Evolutionary conservation across 169 alveolate species (phyloP).

Genomic region (Plasmodium billcollinsi): DNA sequence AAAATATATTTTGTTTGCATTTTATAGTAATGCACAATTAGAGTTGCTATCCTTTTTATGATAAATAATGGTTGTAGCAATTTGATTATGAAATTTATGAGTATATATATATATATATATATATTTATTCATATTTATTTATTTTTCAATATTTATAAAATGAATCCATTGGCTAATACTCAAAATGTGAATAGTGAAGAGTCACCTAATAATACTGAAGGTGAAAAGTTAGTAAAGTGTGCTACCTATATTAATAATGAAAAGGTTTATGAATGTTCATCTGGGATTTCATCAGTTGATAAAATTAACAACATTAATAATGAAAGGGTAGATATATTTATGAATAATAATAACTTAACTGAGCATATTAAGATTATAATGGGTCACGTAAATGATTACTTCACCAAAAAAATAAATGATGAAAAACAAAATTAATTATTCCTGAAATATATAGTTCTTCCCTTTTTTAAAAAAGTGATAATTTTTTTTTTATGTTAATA

Average conservation of each 20-base stretch:
- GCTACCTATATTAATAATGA: slow-evolving; percentile 62
- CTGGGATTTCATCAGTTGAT: slow-evolving; percentile 21
- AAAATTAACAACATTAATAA: slow-evolving; percentile 1
- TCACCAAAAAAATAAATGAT: slow-evolving; percentile 70
- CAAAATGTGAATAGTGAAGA: slow-evolving; percentile 3
- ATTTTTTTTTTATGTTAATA: too few species aligned
- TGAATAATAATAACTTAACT: slow-evolving; percentile 39
- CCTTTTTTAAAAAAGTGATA: too few species aligned
- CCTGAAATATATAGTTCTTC: too few species aligned
- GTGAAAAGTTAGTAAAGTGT: slow-evolving; percentile 36
- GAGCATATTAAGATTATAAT: slow-evolving; percentile 62
- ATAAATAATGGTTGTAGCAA: too few species aligned
- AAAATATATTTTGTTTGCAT: too few species aligned
- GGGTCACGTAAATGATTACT: slow-evolving; percentile 56
- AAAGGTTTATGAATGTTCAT: slow-evolving; percentile 61
- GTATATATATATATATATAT: neutral
- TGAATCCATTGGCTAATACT: slow-evolving; percentile 8
- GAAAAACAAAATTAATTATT: slow-evolving; percentile 7
- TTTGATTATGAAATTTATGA: too few species aligned
- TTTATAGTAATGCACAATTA: too few species aligned
- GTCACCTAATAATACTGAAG: slow-evolving; percentile 12
- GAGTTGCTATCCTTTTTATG: too few species aligned
- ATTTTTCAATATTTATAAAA: slow-evolving; percentile 20
- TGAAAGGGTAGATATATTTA: slow-evolving; percentile 52
- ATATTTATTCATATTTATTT: slow-evolving; percentile 2